Evolutionary conservation across 2,329 filamentous ascomycete species (phyloP), one percentile per base, ranked within the genome.

Genomic region (Penicillium sp.): DNA sequence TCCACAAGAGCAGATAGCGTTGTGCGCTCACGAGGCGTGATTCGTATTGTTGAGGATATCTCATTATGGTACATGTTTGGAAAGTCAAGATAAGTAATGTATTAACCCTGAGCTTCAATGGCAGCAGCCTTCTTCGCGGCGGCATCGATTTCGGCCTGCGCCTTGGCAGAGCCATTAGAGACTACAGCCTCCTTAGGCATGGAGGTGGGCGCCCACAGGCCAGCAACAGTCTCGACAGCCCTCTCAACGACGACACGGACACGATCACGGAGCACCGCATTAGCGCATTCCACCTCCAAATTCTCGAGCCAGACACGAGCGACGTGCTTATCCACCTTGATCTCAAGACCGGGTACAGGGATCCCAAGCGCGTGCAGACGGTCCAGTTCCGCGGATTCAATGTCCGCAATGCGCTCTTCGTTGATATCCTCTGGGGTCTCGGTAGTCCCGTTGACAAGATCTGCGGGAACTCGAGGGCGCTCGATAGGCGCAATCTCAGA

Each of bases 231-330:
- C 80, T 97, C 93, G 3, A 94, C 89, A 0, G 90, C 93, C 66
- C 92, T 84, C 75, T 98, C 94, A 11, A 97, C 90, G 8, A 99
- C 92, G 1, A 91, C 92, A 67, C 90, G 85, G 5, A 99, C 91
- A 59, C 95, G 84, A 75, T 96, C 94, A 49, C 88, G 88, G 71
- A 96, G 85, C 17, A 91, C 86, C 63, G 87, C 86, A 64, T 92
- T 92, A 56, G 80, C 80, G 74, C 92, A 96, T 76, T 98, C 95
- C 4, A 99, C 90, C 68, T 96, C 92, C 47, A 98, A 77, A 67
- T 90, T 87, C 81, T 98, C 95, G 41, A 99, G 80, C 93, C 94
- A 98, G 6, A 99, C 89, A 62, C 87, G 90, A 6, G 94, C 95
- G 55, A 89, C 83, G 78, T 92, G 89, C 78, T 91, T 95, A 69